Evolutionary conservation across 176 grass and related monocot genomes (phyloP), one percentile per base, ranked within the genome.

Genomic region (Bromus sterilis): DNA sequence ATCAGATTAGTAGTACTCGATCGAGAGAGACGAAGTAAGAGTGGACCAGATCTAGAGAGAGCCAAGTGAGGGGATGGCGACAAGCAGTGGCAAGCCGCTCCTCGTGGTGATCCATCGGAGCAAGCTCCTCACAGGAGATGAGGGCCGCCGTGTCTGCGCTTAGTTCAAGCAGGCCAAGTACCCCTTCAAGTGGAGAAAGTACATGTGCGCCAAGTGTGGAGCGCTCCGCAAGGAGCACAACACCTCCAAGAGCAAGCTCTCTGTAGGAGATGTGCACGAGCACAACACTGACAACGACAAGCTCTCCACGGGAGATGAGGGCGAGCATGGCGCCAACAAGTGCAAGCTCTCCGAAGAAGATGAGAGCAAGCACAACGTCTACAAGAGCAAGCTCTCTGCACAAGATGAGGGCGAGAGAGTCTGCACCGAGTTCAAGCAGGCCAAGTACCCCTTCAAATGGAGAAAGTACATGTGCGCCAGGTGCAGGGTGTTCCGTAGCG

Each of bases 391-490:
- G 18, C 6, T 51, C 16, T 51, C 48, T 0, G 48, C 16, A 51
- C 2, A 18, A 51, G 48, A 51, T 15, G 6, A 51, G 16, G 18
- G 48, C 16, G 48, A 51, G 48, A 15, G 48, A 20, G 8, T 12
- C 21, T 64, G 49, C 74, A 59, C 36, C 13, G 75, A 23, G 14
- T 69, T 69, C 36, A 21, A 56, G 56, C 76, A 74, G 42, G 37
- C 61, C 42, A 32, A 46, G 76, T 53, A 55, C 37, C 56, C 76
- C 41, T 64, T 46, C 57, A 80, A 65, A 76, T 46, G 77, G 80
- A 42, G 56, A 49, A 57, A 76, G 35, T 51, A 66, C 75, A 58
- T 48, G 30, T 84, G 86, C 34, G 21, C 7, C 8, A 46, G 4
- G 44, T 84, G 80, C 5, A 28, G 75, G 33, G 32, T 36, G 58